Evolutionary conservation across 768 basidiomycete genomes (phyloP).

Genomic region (Suillus subluteus): DNA sequence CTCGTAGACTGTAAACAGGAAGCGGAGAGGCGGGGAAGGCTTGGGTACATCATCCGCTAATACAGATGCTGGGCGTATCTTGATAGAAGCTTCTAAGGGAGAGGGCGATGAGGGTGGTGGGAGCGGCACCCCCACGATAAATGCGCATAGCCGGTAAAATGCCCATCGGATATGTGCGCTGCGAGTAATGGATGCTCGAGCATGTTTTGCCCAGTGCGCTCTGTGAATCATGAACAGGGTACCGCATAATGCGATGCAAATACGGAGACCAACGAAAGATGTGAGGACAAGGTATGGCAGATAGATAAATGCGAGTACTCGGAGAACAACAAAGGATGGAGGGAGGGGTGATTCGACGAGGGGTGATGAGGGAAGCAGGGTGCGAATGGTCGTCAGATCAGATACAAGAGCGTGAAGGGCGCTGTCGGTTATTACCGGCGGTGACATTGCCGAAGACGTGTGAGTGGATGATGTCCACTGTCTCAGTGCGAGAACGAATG

Average conservation of each 20-base stretch:
- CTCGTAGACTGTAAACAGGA: constrained; percentile 89
- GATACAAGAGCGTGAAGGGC: constrained; percentile 57
- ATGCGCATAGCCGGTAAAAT: constrained; percentile 52
- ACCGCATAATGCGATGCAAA: constrained; percentile 62
- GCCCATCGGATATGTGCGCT: constrained; percentile 73
- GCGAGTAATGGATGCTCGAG: constrained; percentile 59
- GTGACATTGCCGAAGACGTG: constrained; percentile 20
- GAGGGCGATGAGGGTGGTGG: constrained; percentile 39
- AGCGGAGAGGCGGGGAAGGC: constrained; percentile 51
- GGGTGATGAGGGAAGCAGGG: constrained; percentile 51
- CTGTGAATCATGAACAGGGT: constrained; percentile 62
- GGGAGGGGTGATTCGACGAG: constrained; percentile 33
- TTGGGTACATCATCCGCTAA: constrained; percentile 23
- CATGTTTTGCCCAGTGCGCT: constrained; percentile 66
- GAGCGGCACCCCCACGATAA: constrained; percentile 58
- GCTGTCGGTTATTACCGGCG: constrained; percentile 60
- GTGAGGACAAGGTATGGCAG: constrained; percentile 71
- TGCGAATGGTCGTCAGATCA: constrained; percentile 68
- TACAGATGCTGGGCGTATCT: constrained; percentile 26
- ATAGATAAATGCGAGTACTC: constrained; percentile 58
- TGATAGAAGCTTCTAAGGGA: constrained; percentile 30
- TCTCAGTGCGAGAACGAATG: constrained; percentile 42
- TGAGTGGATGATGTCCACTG: constrained; percentile 28
- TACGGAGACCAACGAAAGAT: constrained; percentile 60
- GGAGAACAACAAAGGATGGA: constrained; percentile 46